Evolutionary conservation across 2,329 filamentous ascomycete genomes (phyloP).

Genomic region (Sclerotinia minor): DNA sequence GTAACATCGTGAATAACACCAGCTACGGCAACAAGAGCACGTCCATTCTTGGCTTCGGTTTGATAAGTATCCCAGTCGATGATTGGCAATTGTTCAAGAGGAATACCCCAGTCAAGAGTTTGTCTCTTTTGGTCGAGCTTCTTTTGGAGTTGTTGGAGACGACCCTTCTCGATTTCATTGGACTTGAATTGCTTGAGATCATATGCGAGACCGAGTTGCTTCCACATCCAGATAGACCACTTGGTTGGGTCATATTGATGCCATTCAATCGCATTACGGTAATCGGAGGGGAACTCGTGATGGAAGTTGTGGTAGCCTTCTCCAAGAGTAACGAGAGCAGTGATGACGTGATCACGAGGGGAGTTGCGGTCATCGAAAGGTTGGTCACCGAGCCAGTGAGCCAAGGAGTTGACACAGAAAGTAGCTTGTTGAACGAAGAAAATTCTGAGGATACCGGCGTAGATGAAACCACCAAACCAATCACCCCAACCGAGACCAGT

Average conservation of each 20-base stretch:
- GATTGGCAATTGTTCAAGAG: conserved; percentile 81
- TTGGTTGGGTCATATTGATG: conserved; percentile 91
- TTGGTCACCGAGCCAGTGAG: conserved; percentile 89
- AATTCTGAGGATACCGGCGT: conserved; percentile 80
- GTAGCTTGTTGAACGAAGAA: conserved; percentile 91
- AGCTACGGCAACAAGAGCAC: conserved; percentile 73
- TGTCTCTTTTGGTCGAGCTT: conserved; percentile 86
- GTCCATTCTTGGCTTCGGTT: conserved; percentile 73
- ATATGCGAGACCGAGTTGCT: conserved; percentile 79
- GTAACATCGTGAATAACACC: conserved; percentile 85
- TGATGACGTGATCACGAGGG: conserved; percentile 83
- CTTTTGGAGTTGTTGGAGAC: conserved; percentile 86
- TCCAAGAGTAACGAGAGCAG: conserved; percentile 79
- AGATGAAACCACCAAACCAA: conserved; percentile 79
- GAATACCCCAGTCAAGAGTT: conserved; percentile 81
- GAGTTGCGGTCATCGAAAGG: conserved; percentile 93
- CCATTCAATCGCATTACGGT: conserved; percentile 90
- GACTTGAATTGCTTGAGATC: conserved; percentile 87
- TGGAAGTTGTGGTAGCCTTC: conserved; percentile 96
- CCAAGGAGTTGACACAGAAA: conserved; percentile 89
- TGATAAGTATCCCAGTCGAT: conserved; percentile 86
- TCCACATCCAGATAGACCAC: conserved; percentile 84
- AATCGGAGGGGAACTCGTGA: conserved; percentile 91
- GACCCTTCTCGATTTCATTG: conserved; percentile 92
- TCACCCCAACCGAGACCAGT: conserved; percentile 79